These are phyloP conservation scores for Dunaliella sp. DNA, from an alignment of 139 green algal genomes.

Conservation along the genomic window DNA sequence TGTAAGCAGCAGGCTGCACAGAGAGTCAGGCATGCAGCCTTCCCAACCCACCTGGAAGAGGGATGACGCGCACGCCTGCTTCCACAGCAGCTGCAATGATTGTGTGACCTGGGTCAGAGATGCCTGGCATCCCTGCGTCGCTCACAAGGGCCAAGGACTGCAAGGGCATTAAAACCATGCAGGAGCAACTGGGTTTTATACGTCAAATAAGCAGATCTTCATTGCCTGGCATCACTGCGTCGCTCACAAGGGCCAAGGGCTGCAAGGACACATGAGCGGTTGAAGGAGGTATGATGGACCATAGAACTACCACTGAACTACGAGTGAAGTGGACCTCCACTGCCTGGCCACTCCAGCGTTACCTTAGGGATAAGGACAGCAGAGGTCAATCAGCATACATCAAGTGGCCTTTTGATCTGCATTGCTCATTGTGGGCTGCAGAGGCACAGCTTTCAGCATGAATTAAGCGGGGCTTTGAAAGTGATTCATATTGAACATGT, in stretches of 20 bases:
- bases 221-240: conserved; percentile 78
- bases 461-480: no score
- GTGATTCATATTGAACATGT: no score
- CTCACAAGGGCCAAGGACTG: conserved; percentile 79
- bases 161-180: background rate
- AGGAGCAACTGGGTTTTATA: background rate
- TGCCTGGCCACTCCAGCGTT: no score
- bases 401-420: no score
- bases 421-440: no score
- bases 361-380: no score
- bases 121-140: conserved; percentile 82
- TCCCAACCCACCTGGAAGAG: conserved; percentile 61
- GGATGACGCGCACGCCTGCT: conserved; percentile 37
- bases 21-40: no score
- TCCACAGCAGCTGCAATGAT: conserved; percentile 26
- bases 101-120: conserved; percentile 85
- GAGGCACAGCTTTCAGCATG: no score
- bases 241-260: conserved; percentile 82
- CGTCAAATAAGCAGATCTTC: background rate
- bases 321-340: background rate
- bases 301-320: background rate
- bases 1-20: no score
- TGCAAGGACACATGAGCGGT: conserved; percentile 1
- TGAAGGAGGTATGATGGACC: background rate
- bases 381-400: no score